Base-by-base conservation (phyloP, 1,284 basidiomycete species). In the Ustilago curta region DNA sequence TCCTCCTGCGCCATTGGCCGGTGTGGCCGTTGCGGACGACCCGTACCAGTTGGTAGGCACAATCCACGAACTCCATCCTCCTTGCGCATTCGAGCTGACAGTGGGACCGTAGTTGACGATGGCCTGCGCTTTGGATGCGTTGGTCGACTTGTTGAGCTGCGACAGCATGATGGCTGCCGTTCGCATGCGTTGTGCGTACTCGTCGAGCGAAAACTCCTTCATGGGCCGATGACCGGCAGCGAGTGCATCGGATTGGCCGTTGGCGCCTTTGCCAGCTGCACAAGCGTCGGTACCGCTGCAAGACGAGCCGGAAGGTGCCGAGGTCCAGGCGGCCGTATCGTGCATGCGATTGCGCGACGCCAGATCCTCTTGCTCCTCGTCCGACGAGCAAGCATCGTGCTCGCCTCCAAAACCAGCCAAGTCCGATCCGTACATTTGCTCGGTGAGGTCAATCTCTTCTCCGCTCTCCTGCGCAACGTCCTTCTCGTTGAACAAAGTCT, bases 81-180 rank as follows among this genome's bases (percentile, higher is more conserved):
- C 79, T 51, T 80, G 78, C 8, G 78, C 76, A 19, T 79, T 78
- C 21, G 68, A 62, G 68, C 74, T 57, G 39, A 70, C 35, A 25
- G 60, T 75, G 47, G 72, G 72, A 2, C 72, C 58, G 56, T 77
- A 69, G 60, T 78, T 79, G 59, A 81, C 56, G 39, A 78, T 78
- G 2, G 78, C 76, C 19, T 79, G 79, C n/a, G 70, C 61, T 35
- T 70, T 71, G 61, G 42, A 51, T 2, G 77, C 77, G 52, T 78
- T 81, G 37, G 70, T 78, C 29, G 64, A 70, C 58, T 76, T 78
- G 70, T 95, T 97, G 45, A 99, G 89, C 86, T 99, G 96, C 1
- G 96, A 92, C 23, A 99, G 90, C 96, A 99, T 98, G 79, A 99
- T 91, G 4, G 97, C 96, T 1, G 96, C 96, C 11, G 95, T 98